A percentile compares a stretch with the other conserved stretches of the same genome.
Conservation (phyloP, 2,329 filamentous ascomycete species). For the Penicillium nordicum region DNA sequence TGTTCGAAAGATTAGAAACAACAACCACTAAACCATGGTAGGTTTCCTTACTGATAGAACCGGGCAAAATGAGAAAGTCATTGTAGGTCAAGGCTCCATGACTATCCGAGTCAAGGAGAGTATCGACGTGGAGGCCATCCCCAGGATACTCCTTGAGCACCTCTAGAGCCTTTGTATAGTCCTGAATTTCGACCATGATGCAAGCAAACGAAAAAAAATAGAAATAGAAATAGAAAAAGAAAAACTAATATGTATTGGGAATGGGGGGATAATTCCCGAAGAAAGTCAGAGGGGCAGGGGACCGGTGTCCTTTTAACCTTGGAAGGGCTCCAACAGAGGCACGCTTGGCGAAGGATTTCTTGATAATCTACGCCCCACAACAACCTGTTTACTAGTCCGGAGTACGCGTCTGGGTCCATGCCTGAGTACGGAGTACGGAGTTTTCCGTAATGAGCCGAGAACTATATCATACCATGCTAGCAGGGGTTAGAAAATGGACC, state of each 20-base stretch:
- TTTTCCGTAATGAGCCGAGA: background rate
- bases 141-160: slow-evolving; percentile 74
- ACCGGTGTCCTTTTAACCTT: background rate
- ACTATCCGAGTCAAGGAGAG: slow-evolving; percentile 84
- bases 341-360: background rate
- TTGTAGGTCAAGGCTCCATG: slow-evolving; percentile 97
- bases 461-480: background rate
- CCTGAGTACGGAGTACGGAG: background rate
- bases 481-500: background rate
- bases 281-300: background rate
- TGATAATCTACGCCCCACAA: background rate
- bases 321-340: background rate
- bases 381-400: no score
- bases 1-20: slow-evolving; percentile 26
- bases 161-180: slow-evolving; percentile 62
- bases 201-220: background rate
- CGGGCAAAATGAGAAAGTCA: slow-evolving; percentile 93
- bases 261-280: background rate
- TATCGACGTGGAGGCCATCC: slow-evolving; percentile 84
- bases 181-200: background rate
- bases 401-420: no score
- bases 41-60: slow-evolving; percentile 72
- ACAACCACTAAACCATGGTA: background rate
- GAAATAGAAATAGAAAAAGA: background rate
- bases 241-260: background rate